Conservation (phyloP, 352 stramenopile species). For the Aphanomyces euteiches region DNA sequence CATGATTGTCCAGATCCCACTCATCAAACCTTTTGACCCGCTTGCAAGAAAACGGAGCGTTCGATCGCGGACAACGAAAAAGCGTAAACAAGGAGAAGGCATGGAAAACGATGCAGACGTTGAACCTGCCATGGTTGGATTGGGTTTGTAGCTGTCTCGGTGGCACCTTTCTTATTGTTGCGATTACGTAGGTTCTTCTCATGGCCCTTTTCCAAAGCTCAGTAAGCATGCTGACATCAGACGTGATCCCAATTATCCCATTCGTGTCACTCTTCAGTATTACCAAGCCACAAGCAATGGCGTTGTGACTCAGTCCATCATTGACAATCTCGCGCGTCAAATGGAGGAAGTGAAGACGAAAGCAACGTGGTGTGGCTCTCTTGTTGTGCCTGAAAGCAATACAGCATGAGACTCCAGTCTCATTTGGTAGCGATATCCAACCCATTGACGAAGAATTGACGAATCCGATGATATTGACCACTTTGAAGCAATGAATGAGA, state of each 20-base stretch:
- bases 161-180: not conserved
- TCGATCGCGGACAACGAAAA: too few species aligned
- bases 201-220: conserved; percentile 24
- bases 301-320: conserved; percentile 13
- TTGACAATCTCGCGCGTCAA: conserved; percentile 13
- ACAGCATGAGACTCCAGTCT: too few species aligned
- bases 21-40: not conserved
- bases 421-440: too few species aligned
- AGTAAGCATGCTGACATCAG: not conserved
- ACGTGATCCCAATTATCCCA: conserved; percentile 9
- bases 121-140: conserved; percentile 18
- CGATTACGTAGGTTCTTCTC: not conserved
- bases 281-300: conserved; percentile 31
- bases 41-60: too few species aligned
- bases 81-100: too few species aligned
- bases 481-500: too few species aligned
- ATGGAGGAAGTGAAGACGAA: conserved; percentile 23
- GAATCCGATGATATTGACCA: too few species aligned
- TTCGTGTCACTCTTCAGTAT: conserved; percentile 28
- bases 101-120: not conserved
- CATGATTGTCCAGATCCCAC: conserved; percentile 28
- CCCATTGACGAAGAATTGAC: too few species aligned
- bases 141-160: not conserved
- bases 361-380: conserved; percentile 23
- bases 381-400: not conserved